A percentile compares a stretch with the other conserved stretches of the same genome.
Conservation (phyloP, 2,329 filamentous ascomycete genomes). For the Fusarium poae region DNA sequence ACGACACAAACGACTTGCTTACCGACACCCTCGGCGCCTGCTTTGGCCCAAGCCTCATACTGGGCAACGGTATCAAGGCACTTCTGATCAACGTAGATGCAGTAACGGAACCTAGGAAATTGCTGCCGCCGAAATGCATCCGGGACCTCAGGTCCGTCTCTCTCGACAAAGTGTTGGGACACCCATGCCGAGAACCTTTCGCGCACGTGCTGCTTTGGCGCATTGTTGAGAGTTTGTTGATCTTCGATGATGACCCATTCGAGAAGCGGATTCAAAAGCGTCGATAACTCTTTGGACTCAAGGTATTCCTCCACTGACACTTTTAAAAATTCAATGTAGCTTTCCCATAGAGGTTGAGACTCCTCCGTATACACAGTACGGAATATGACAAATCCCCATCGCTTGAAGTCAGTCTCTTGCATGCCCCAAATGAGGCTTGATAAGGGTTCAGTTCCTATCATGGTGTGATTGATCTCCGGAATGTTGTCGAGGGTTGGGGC, state of each 20-base stretch:
- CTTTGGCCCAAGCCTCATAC: background rate
- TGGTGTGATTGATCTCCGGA: background rate
- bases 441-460: background rate
- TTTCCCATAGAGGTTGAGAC: slow-evolving; percentile 19
- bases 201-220: slow-evolving; percentile 13
- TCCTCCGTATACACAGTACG: slow-evolving; percentile 14
- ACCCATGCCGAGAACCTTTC: slow-evolving; percentile 10
- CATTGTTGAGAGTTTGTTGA: background rate
- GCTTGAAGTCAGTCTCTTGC: slow-evolving; percentile 4
- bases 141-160: slow-evolving; percentile 8
- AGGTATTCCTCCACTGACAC: slow-evolving; percentile 5
- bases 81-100: slow-evolving; percentile 5
- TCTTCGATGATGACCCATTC: slow-evolving; percentile 30
- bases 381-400: slow-evolving; percentile 17
- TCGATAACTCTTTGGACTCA: background rate
- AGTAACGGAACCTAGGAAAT: slow-evolving; percentile 1
- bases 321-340: slow-evolving; percentile 31
- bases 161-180: background rate
- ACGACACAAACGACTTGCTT: background rate
- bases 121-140: accelerated
- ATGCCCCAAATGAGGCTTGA: background rate
- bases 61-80: slow-evolving; percentile 7
- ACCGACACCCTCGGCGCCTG: accelerated
- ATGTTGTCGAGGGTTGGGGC: slow-evolving; percentile 28
- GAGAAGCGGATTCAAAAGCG: background rate